Evolutionary conservation across 2,329 filamentous ascomycete genomes (phyloP), one percentile per base, ranked within the genome.

Genomic region (Whalleya microplaca): DNA sequence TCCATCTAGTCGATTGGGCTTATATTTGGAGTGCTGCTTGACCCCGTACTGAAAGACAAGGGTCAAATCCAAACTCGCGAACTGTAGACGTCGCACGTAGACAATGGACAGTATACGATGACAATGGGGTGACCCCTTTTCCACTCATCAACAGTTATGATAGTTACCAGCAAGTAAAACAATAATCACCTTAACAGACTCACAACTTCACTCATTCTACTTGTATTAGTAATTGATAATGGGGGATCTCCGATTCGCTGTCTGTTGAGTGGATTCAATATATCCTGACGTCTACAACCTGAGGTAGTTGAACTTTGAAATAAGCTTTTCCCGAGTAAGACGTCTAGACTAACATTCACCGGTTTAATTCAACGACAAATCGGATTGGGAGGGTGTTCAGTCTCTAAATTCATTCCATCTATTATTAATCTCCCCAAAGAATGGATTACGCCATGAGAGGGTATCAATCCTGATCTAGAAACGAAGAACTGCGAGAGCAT

Each of bases 321-420:
- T 56, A 53, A 19, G 2, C 10, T 41, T 32, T 43, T 51, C 37
- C 19, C 19, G 56, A 52, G 27, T 48, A 58, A 53, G n/a, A 44
- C 37, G 32, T 20, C 6, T 19, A 18, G 18, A 23, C 10, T 46
- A 54, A 21, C 5, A 32, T 21, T 42, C 18, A 21, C 9, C 10
- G 43, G n/a, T 42, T 49, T 21, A 45, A 41, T 19, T 41, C 29
- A 14, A 45, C 43, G 32, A 43, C 6, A 45, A 55, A 29, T 45
- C 40, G 16, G 47, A 27, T 20, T 21, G 41, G 40, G 48, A 55
- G 48, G 53, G 42, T 51, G 53, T 58, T 51, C 45, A 53, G 41
- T 52, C 58, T 55, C 57, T 54, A 49, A 62, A 59, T 59, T 62
- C 47, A 56, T 54, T 63, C 53, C 61, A 62, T 64, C 53, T 51